Evolutionary conservation across 2,329 filamentous ascomycete species (phyloP), one percentile per base, ranked within the genome.

Genomic region (Pseudogymnoascus sp.): DNA sequence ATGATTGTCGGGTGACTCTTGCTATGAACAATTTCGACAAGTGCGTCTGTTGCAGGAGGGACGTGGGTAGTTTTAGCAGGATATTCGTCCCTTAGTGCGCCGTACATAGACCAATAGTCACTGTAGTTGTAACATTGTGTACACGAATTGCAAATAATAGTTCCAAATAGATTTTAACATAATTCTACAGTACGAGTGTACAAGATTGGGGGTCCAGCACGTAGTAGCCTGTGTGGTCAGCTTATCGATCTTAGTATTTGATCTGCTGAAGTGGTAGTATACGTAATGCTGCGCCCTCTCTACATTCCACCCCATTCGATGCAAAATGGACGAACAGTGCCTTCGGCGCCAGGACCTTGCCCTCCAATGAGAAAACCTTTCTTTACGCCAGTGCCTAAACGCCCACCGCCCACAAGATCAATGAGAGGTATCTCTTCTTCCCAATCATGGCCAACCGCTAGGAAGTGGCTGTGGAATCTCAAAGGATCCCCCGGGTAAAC

Each of bases 1-100:
- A 99, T 72, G 94, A 97, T 67, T 97, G 94, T 71, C 82, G 94
- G 32, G 89, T 97, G 35, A 93, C 90, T 43, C 79, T 97, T 64
- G 94, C 94, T 3, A 92, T 96, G 85, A 95, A 97, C 72, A 97
- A 97, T 72, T 97, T 96, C 72, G 90, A 92, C 65, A 95, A 90
- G 71, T 99, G 94, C 71, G 92, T 97, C 38, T 97, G 93, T 69
- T 97, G 94, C 73, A 83, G 94, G 58, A 84, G 90, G 61, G 89
- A 94, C 68, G 91, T 97, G 30, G 84, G 85, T 61, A 94, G 92
- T 60, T 97, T 96, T 74, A 92, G 90, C 66, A 84, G 91, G 67
- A 85, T 99, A 63, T 99, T 89, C 78, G 91, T 97, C 39, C 94
- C 94, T 35, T 65, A 59, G 57, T 60, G 25, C 38, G 32, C 28